Base-by-base conservation (phyloP, 2,329 filamentous ascomycete species). In the Eurotiales sp. region DNA sequence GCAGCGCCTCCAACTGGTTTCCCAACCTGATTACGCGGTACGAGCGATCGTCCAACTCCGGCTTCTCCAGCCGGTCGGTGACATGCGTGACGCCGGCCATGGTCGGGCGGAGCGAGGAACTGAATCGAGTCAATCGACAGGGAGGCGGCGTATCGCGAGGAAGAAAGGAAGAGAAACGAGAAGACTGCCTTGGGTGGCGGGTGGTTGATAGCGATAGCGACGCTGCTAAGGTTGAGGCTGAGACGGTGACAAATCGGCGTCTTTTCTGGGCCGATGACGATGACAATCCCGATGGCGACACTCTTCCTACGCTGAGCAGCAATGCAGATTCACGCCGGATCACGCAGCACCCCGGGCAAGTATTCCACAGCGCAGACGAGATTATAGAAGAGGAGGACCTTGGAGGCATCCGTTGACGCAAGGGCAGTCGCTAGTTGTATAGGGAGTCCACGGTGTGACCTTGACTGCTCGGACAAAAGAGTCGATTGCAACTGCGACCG, bases 1-100 rank as follows among this genome's bases (percentile, higher is more conserved):
- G 75, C 15, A 99, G 78, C 7, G 85, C 92, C 76, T 99, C 92
- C 14, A 99, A 81, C 68, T 91, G 80, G 70, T 99, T 99, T 42
- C 82, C 76, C 48, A 99, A 78, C 48, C 84, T 82, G 60, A 97
- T 85, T 56, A 99, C 90, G 52, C 92, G 82, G 68, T 99, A 99
- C 27, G 83, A 81, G 48, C 92, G 83, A 68, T 95, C 85, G 70
- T 97, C 92, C 50, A 95, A 79, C 58, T 85, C 84, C 5, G 90
- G 89, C 64, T 88, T 90, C 74, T 95, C 88, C 50, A 96, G 75
- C 42, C 78, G 71, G 63, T 95, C 87, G 29, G 88, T 84, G 58
- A 89, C 66, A 54, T 69, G 68, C 60, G 73, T 62, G 54, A 72
- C 65, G 46, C 39, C 48, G 25, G 46, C 50, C 45, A 48, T 52